Evolutionary conservation across 1,284 basidiomycete genomes (phyloP).

Genomic region (Trichosporon inkin): DNA sequence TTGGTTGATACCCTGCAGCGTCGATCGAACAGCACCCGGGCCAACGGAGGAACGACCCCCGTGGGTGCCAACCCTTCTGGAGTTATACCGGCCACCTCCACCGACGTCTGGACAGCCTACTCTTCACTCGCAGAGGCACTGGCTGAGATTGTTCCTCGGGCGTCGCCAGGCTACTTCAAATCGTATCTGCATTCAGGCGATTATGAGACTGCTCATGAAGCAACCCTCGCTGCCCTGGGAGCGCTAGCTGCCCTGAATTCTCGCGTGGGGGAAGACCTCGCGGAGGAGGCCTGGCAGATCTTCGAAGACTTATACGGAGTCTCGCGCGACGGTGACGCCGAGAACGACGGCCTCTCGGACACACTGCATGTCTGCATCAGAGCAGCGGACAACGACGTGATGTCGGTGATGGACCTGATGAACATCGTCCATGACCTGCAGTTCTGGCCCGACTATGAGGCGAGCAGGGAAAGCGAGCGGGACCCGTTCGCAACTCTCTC

Average conservation of each 20-base stretch:
- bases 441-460: constrained; percentile 37
- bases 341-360: constrained; percentile 4
- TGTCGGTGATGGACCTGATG: constrained; percentile 43
- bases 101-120: constrained; percentile 39
- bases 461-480: constrained; percentile 16
- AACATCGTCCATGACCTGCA: constrained; percentile 39
- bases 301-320: constrained; percentile 40
- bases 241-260: constrained; percentile 24
- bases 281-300: constrained; percentile 18
- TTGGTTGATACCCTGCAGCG: constrained; percentile 43
- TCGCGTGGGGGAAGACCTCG: not conserved
- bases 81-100: constrained; percentile 14
- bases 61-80: not conserved
- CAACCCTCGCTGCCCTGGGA: constrained; percentile 31
- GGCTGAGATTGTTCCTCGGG: constrained; percentile 29
- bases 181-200: constrained; percentile 38
- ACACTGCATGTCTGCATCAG: constrained; percentile 33
- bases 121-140: constrained; percentile 40
- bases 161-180: constrained; percentile 28
- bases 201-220: constrained; percentile 35
- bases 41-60: not conserved
- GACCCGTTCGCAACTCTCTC: constrained; percentile 12
- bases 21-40: constrained; percentile 5
- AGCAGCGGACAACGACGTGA: constrained; percentile 37
- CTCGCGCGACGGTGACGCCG: not conserved